These are phyloP conservation scores for Boletus tomentosulus DNA, from an alignment of 768 basidiomycete species.

Conservation along the genomic window DNA sequence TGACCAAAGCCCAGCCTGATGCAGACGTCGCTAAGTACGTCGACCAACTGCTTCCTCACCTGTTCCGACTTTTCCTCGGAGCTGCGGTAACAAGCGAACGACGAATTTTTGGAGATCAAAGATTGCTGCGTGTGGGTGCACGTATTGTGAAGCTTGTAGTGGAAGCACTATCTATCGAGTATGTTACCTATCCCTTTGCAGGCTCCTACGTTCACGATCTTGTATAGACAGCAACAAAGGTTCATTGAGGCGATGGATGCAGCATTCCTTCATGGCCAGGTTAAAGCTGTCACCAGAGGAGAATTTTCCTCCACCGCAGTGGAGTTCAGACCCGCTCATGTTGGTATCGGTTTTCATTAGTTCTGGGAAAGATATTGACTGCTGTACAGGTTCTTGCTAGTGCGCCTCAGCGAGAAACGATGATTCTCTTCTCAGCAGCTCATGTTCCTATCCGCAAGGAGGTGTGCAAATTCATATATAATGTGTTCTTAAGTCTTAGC, in stretches of 20 bases:
- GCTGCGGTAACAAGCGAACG: slow-evolving; percentile 31
- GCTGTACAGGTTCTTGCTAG: slow-evolving; percentile 14
- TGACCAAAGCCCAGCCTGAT: slow-evolving; percentile 43
- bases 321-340: slow-evolving; percentile 50
- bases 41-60: slow-evolving; percentile 65
- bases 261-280: slow-evolving; percentile 41
- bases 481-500: background rate
- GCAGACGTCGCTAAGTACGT: slow-evolving; percentile 77
- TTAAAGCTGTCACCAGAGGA: slow-evolving; percentile 51
- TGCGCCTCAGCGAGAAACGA: slow-evolving; percentile 53
- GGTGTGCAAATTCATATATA: slow-evolving; percentile 35
- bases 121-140: slow-evolving; percentile 41
- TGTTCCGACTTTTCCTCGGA: slow-evolving; percentile 63
- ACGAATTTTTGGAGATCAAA: slow-evolving; percentile 35
- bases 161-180: slow-evolving; percentile 63
- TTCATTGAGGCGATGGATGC: slow-evolving; percentile 43
- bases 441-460: slow-evolving; percentile 64
- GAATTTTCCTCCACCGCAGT: slow-evolving; percentile 37
- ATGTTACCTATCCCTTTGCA: slow-evolving; percentile 31
- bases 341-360: slow-evolving; percentile 24
- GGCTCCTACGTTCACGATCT: background rate
- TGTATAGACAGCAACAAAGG: slow-evolving; percentile 52
- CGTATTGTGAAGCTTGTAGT: slow-evolving; percentile 65
- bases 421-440: slow-evolving; percentile 63
- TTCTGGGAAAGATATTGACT: background rate